phyloP scores from a whole-genome alignment of 805 yeast genomes.

The Myxozyma neglecta region DNA sequence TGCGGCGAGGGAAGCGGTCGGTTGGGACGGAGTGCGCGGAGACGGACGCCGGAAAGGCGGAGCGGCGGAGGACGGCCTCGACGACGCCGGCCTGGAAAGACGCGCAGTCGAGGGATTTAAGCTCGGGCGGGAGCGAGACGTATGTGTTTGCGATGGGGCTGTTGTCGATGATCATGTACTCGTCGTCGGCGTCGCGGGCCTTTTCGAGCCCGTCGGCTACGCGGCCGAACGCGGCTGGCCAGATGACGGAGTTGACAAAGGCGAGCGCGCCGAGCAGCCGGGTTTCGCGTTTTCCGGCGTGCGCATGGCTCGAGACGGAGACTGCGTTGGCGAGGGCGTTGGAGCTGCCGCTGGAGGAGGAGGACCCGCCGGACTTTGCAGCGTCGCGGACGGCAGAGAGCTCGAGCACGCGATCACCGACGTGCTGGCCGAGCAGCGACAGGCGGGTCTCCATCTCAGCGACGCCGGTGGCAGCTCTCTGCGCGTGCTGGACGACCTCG shows the following conservation, averaged over 20 bases:
- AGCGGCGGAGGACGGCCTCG: constrained; percentile 75
- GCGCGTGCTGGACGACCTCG: constrained; percentile 68
- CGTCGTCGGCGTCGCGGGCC: constrained; percentile 63
- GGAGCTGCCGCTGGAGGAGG: no score
- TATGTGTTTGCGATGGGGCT: constrained; percentile 69
- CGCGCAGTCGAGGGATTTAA: constrained; percentile 72
- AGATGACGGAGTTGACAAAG: constrained; percentile 68
- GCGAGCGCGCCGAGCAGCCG: constrained; percentile 67
- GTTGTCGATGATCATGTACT: constrained; percentile 76
- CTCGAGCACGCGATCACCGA: constrained; percentile 73
- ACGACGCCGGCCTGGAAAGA: constrained; percentile 84
- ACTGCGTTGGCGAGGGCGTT: no score
- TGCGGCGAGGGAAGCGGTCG: constrained; percentile 58
- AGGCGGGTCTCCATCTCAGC: constrained; percentile 61
- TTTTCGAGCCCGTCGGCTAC: constrained; percentile 74
- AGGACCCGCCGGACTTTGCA: constrained; percentile 37
- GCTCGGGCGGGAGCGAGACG: constrained; percentile 76
- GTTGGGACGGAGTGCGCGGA: constrained; percentile 78
- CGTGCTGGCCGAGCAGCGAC: constrained; percentile 72
- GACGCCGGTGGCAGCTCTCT: constrained; percentile 61
- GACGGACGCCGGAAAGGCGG: constrained; percentile 71
- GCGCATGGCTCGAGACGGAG: no score
- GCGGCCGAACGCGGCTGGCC: constrained; percentile 73
- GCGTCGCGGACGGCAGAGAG: constrained; percentile 69
- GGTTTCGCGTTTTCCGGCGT: constrained; percentile 59